Conservation (phyloP, 2,329 filamentous ascomycete species). For the Penicillium sp. region DNA sequence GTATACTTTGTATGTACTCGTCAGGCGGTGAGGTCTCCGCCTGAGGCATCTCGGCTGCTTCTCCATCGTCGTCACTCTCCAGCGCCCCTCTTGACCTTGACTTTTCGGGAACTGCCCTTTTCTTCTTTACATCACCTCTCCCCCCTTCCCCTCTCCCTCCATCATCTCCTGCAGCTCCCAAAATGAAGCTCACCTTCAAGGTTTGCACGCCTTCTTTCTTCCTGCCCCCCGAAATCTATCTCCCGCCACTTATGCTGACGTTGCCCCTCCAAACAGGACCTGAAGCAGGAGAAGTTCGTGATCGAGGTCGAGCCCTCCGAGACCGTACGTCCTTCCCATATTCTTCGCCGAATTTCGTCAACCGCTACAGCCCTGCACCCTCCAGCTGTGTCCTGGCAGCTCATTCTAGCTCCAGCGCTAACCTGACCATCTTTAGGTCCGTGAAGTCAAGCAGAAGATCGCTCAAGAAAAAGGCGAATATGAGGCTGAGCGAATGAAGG, state of each 20-base stretch:
- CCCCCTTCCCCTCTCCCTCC: background rate
- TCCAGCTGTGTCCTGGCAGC: background rate
- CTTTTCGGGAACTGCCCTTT: slow-evolving; percentile 26
- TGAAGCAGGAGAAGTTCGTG: slow-evolving; percentile 98
- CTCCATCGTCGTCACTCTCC: slow-evolving; percentile 20
- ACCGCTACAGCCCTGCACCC: background rate
- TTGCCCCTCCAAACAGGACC: slow-evolving; percentile 65
- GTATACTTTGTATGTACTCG: too few species aligned
- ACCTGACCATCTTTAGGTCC: slow-evolving; percentile 64
- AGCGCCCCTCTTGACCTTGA: slow-evolving; percentile 14
- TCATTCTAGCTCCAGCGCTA: background rate
- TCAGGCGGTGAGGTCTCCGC: slow-evolving; percentile 19
- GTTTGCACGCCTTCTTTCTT: slow-evolving; percentile 49
- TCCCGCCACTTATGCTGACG: slow-evolving; percentile 22
- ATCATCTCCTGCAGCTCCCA: slow-evolving; percentile 38
- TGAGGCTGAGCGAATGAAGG: slow-evolving; percentile 87
- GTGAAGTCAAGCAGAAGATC: slow-evolving; percentile 90
- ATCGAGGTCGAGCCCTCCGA: slow-evolving; percentile 94
- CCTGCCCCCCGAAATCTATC: slow-evolving; percentile 14
- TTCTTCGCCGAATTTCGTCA: background rate
- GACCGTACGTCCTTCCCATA: slow-evolving; percentile 66
- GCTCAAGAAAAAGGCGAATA: slow-evolving; percentile 83
- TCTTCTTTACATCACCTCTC: slow-evolving; percentile 18
- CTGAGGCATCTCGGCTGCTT: slow-evolving; percentile 12
- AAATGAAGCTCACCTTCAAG: slow-evolving; percentile 75